phyloP scores from a whole-genome alignment of 345 rosid species.

The Kernera saxatilis region DNA sequence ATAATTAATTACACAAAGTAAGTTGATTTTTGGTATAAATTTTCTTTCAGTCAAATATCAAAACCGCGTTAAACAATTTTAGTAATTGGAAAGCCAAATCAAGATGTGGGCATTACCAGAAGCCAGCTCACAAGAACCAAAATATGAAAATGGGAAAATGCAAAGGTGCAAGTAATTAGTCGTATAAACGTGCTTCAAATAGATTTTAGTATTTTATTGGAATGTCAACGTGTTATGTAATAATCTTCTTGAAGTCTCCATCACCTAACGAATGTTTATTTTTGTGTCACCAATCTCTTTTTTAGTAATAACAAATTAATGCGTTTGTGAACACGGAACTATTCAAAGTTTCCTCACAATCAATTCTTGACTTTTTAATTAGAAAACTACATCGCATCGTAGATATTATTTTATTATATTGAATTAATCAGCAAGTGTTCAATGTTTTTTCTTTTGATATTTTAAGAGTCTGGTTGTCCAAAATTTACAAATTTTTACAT shows the following conservation, averaged over 20 bases:
- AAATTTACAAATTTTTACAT: background rate
- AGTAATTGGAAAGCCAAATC: background rate
- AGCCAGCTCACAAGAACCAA: conserved; percentile 24
- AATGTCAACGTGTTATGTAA: conserved; percentile 18
- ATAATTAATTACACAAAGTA: background rate
- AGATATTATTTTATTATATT: background rate
- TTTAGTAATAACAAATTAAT: background rate
- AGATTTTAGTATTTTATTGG: background rate
- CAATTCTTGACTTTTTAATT: background rate
- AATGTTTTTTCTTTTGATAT: background rate
- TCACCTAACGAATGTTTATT: conserved; percentile 12
- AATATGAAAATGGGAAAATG: conserved; percentile 11
- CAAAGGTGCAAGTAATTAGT: background rate
- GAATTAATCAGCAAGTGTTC: background rate
- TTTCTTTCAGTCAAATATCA: background rate
- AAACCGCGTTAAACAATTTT: conserved; percentile 8
- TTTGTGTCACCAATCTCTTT: background rate
- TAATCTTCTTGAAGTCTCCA: background rate
- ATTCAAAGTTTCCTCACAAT: conserved; percentile 3
- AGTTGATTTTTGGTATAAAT: background rate
- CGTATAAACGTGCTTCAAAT: conserved; percentile 22
- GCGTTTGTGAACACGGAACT: conserved; percentile 10
- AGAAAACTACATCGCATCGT: conserved; percentile 2
- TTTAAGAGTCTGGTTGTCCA: background rate
- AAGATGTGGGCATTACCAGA: conserved; percentile 9